Percentiles rank a stretch among this genome's conserved stretches.
These are phyloP conservation scores for Phytophthora pini DNA, from an alignment of 352 stramenopile genomes.

Conservation along the genomic window DNA sequence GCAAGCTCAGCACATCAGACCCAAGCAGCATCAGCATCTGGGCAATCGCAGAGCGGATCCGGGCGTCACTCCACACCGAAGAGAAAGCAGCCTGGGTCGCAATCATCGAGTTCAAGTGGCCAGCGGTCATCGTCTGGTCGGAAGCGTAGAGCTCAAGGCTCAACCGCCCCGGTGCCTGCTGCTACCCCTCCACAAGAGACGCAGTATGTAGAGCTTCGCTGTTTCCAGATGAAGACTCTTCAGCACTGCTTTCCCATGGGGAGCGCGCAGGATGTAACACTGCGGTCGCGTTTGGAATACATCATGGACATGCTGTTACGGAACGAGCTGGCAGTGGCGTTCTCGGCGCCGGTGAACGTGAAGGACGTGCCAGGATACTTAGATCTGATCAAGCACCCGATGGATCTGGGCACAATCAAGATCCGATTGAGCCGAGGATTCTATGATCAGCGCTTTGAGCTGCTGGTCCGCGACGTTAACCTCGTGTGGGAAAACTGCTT, in stretches of 20 bases:
- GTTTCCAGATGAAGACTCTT: conserved; percentile 56
- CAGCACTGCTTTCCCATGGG: conserved; percentile 36
- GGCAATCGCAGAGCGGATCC: conserved; percentile 38
- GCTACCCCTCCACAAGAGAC: conserved; percentile 16
- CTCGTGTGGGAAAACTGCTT: conserved; percentile 90
- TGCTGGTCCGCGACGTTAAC: conserved; percentile 69
- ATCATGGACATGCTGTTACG: conserved; percentile 69
- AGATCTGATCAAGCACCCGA: conserved; percentile 78
- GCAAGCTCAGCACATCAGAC: conserved; percentile 25
- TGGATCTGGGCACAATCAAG: conserved; percentile 93
- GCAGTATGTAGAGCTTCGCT: conserved; percentile 60
- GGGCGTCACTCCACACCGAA: conserved; percentile 61
- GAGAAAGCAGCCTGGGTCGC: conserved; percentile 46
- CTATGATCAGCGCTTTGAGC: conserved; percentile 66
- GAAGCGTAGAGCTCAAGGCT: conserved; percentile 48
- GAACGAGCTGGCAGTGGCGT: conserved; percentile 72
- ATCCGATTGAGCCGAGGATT: conserved; percentile 69
- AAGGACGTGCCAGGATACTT: conserved; percentile 76
- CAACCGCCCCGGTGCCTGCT: conserved; percentile 11
- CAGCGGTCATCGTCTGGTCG: conserved; percentile 47
- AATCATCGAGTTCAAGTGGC: conserved; percentile 20
- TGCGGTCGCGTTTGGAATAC: conserved; percentile 62
- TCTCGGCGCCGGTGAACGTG: conserved; percentile 70
- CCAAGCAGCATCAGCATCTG: conserved; percentile 21
- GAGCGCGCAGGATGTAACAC: conserved; percentile 50